These are phyloP conservation scores for Apiotrichum laibachii DNA, from an alignment of 1,284 basidiomycete genomes.

Conservation along the genomic window DNA sequence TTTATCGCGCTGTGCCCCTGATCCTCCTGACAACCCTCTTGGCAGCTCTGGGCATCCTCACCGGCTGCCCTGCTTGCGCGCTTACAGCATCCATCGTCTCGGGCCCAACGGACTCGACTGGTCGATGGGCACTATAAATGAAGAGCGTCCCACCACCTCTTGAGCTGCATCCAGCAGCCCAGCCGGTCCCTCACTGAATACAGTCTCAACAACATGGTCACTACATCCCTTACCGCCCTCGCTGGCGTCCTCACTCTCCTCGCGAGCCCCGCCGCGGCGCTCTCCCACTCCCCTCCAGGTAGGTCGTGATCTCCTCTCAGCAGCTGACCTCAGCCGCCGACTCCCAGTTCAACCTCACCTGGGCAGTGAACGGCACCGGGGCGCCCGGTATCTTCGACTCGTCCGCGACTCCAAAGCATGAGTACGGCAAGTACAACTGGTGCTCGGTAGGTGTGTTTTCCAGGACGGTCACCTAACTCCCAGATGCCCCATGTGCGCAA, in stretches of 20 bases:
- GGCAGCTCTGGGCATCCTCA: no score
- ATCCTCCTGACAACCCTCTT: no score
- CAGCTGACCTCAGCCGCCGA: constrained; percentile 7
- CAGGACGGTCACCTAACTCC: background rate
- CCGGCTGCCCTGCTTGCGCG: no score
- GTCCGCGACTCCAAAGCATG: constrained; percentile 24
- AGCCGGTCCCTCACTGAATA: no score
- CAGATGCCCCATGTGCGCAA: constrained; percentile 38
- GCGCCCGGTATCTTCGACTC: constrained; percentile 35
- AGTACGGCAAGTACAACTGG: constrained; percentile 39
- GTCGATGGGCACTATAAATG: no score
- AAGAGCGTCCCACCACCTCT: no score
- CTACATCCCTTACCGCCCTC: background rate
- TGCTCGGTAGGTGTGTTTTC: constrained; percentile 16
- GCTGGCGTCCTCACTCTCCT: background rate
- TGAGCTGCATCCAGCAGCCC: no score
- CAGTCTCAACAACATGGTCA: background rate
- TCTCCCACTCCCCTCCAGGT: constrained; percentile 15
- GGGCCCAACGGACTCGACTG: no score
- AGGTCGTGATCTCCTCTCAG: background rate
- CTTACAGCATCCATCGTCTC: no score
- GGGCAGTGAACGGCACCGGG: constrained; percentile 29
- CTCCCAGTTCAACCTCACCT: constrained; percentile 21
- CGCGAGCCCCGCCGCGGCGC: background rate
- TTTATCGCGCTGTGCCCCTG: no score